Evolutionary conservation across 2,329 filamentous ascomycete species (phyloP).

Genomic region (Penicillium sp.): DNA sequence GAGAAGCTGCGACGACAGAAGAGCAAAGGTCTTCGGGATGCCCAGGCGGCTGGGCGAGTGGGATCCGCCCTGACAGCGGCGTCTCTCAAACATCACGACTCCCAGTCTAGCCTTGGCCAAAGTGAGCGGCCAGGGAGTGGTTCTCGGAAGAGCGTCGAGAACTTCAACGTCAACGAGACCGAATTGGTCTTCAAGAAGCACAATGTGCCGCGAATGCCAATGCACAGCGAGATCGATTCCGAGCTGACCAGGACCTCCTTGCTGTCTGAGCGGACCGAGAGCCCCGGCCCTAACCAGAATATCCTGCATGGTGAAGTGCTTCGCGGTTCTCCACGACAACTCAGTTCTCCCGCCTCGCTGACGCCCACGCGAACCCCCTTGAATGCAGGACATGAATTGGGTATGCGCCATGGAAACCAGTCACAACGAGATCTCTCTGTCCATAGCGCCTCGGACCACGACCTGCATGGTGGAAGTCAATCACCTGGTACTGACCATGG

Average conservation of each 20-base stretch:
- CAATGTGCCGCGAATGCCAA: conserved; percentile 77
- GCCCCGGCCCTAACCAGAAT: conserved; percentile 68
- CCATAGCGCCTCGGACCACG: conserved; percentile 48
- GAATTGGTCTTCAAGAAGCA: conserved; percentile 57
- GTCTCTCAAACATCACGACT: conserved; percentile 66
- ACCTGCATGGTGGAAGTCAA: conserved; percentile 43
- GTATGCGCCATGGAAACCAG: conserved; percentile 65
- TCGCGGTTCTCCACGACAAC: conserved; percentile 56
- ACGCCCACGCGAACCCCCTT: conserved; percentile 60
- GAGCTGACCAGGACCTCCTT: conserved; percentile 88
- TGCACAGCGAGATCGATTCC: conserved; percentile 83
- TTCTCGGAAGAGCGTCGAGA: conserved; percentile 41
- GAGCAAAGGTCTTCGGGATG: conserved; percentile 58
- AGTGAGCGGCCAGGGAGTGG: conserved; percentile 42
- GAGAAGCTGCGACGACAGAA: conserved; percentile 56
- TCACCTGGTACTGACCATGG: conserved; percentile 37
- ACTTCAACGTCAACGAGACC: conserved; percentile 52
- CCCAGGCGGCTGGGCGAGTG: conserved; percentile 57
- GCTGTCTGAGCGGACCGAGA: conserved; percentile 75
- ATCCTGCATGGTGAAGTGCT: conserved; percentile 65
- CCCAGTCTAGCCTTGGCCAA: conserved; percentile 58
- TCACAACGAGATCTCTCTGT: conserved; percentile 55
- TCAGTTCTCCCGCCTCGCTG: conserved; percentile 62
- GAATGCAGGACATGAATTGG: conserved; percentile 57
- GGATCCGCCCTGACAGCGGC: conserved; percentile 63